Conservation (phyloP, 2,329 filamentous ascomycete species). For the Beauveria pseudobassiana region DNA sequence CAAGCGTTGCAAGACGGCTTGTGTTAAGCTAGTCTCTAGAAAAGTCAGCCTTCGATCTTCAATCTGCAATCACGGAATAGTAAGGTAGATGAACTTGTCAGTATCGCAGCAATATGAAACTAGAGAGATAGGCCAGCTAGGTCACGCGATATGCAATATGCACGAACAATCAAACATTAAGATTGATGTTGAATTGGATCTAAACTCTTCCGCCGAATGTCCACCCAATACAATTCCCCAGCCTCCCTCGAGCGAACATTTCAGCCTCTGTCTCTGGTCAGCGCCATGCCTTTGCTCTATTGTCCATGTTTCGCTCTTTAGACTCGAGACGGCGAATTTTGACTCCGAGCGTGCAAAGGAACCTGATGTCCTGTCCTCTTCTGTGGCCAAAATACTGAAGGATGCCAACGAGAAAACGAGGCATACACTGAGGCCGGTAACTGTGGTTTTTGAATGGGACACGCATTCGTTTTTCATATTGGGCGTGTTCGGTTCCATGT, state of each 20-base stretch:
- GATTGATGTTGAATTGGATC: too few relatives aligned
- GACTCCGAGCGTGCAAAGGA: neutral
- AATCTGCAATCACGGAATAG: too few relatives aligned
- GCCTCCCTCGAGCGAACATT: neutral
- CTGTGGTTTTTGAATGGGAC: neutral
- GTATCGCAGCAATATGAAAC: too few relatives aligned
- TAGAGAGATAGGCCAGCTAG: too few relatives aligned
- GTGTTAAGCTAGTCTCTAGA: too few relatives aligned
- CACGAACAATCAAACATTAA: too few relatives aligned
- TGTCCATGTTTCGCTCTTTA: neutral
- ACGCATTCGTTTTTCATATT: neutral
- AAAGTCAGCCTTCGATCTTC: too few relatives aligned
- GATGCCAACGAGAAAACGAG: neutral
- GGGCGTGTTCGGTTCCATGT: neutral
- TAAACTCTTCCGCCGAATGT: neutral
- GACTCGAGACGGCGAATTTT: neutral
- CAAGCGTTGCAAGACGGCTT: too few relatives aligned
- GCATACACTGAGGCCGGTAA: neutral
- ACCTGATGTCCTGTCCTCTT: neutral
- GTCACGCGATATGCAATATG: too few relatives aligned
- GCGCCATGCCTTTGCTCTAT: neutral
- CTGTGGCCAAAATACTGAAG: neutral
- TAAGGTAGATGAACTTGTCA: too few relatives aligned
- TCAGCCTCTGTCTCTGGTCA: neutral
- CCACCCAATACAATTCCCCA: neutral